Percentiles rank a stretch among this genome's conserved stretches.
Evolutionary conservation across 2,329 filamentous ascomycete genomes (phyloP).

Genomic region (Aspergillus jensenii): DNA sequence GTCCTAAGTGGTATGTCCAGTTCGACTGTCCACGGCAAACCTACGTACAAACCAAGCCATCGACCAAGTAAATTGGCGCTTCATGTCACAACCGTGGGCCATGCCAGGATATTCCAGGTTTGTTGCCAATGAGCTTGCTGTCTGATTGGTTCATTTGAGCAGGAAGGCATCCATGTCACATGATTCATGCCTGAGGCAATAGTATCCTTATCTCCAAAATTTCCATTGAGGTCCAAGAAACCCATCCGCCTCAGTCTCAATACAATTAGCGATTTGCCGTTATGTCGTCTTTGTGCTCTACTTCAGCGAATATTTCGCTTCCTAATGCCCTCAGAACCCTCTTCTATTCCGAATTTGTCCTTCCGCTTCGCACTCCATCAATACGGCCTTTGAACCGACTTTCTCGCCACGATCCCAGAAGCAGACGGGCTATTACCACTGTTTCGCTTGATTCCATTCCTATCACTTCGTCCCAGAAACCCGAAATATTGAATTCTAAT

Average conservation of each 20-base stretch:
- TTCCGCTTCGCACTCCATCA: conserved; percentile 13
- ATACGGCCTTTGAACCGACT: not conserved
- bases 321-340: conserved; percentile 25
- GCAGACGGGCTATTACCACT: conserved; percentile 1
- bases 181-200: not conserved
- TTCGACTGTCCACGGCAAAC: no score
- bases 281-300: conserved; percentile 25
- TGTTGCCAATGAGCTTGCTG: not conserved
- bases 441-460: conserved; percentile 5
- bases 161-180: not conserved
- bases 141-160: not conserved
- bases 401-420: conserved; percentile 1
- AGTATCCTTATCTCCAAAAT: not conserved
- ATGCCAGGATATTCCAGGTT: not conserved
- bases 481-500: not conserved
- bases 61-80: no score
- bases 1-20: no score
- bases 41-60: no score
- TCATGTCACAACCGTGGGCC: not conserved
- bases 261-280: not conserved
- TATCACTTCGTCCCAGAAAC: not conserved
- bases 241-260: not conserved
- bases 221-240: not conserved
- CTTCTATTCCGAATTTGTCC: conserved; percentile 23
- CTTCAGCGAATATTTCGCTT: conserved; percentile 27